phyloP scores from a whole-genome alignment of 75 land plant genomes.

The Sequoiadendron giganteum region DNA sequence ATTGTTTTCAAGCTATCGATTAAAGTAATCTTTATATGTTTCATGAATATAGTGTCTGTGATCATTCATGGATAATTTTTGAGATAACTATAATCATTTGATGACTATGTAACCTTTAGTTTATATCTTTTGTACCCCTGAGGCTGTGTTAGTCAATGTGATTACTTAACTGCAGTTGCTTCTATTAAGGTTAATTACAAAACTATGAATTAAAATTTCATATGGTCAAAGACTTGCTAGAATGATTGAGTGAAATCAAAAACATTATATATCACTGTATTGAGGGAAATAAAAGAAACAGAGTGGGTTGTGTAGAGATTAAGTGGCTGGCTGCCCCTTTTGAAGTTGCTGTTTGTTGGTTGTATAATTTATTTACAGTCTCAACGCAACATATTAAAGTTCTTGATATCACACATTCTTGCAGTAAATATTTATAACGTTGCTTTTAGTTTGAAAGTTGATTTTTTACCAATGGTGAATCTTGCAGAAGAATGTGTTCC shows the following conservation, averaged over 20 bases:
- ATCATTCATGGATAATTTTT: neutral
- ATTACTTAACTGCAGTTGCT: neutral
- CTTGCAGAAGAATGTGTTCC: too few species aligned
- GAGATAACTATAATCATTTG: neutral
- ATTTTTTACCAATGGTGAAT: too few species aligned
- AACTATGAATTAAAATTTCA: neutral
- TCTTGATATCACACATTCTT: too few species aligned
- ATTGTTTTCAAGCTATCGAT: neutral
- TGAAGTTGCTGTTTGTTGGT: neutral
- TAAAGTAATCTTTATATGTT: neutral
- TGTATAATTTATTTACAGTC: neutral
- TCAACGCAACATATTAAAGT: too few species aligned
- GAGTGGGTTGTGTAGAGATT: neutral
- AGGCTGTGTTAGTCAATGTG: neutral
- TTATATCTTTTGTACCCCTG: neutral
- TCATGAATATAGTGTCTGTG: neutral
- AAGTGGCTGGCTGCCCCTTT: neutral
- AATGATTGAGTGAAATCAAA: neutral
- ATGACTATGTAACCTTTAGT: neutral
- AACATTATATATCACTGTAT: too few species aligned
- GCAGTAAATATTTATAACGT: too few species aligned
- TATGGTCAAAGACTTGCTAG: neutral
- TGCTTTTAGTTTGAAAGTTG: too few species aligned
- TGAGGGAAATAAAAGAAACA: neutral
- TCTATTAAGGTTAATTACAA: neutral